A percentile compares a stretch with the other conserved stretches of the same genome.
Conservation (phyloP, 1,284 basidiomycete species). For the Malassezia japonica region DNA sequence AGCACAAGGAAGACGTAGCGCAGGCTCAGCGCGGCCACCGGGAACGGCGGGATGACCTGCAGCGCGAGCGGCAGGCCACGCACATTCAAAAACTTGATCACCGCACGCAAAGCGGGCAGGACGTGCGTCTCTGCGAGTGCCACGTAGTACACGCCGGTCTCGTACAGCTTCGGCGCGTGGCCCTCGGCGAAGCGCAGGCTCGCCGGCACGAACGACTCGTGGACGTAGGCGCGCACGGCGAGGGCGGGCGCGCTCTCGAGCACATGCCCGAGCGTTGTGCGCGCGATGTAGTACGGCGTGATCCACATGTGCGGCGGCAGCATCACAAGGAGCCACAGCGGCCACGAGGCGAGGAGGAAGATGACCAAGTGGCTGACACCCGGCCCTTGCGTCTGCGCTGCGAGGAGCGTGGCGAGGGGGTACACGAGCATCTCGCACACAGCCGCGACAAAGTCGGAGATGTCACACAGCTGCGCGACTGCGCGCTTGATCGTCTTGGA, state of each 20-base stretch:
- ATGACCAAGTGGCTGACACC: slow-evolving; percentile 25
- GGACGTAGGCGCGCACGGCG: slow-evolving; percentile 1
- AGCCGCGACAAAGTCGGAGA: slow-evolving; percentile 38
- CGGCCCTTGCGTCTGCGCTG: slow-evolving; percentile 27
- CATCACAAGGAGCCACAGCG: slow-evolving; percentile 38
- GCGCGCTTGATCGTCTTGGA: slow-evolving; percentile 27
- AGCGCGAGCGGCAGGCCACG: background rate
- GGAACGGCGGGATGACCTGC: slow-evolving; percentile 37
- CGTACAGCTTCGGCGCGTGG: slow-evolving; percentile 1
- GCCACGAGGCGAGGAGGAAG: slow-evolving; percentile 42
- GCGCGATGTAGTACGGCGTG: slow-evolving; percentile 1
- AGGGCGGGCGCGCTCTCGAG: background rate
- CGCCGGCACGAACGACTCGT: slow-evolving; percentile 13
- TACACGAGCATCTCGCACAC: slow-evolving; percentile 22
- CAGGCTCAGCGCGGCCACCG: slow-evolving; percentile 36
- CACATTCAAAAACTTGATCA: background rate
- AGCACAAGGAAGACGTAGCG: slow-evolving; percentile 32
- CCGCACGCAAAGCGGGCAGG: too few relatives aligned
- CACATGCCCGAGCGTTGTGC: background rate
- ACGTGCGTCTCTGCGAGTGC: background rate
- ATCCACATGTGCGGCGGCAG: slow-evolving; percentile 23
- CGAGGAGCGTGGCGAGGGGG: slow-evolving; percentile 26
- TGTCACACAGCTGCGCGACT: slow-evolving; percentile 33
- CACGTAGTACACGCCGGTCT: too few relatives aligned
- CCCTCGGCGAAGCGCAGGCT: slow-evolving; percentile 3